A percentile compares a stretch with the other conserved stretches of the same genome.
Conservation (phyloP, 2,329 filamentous ascomycete genomes). For the Alternaria dauci region DNA sequence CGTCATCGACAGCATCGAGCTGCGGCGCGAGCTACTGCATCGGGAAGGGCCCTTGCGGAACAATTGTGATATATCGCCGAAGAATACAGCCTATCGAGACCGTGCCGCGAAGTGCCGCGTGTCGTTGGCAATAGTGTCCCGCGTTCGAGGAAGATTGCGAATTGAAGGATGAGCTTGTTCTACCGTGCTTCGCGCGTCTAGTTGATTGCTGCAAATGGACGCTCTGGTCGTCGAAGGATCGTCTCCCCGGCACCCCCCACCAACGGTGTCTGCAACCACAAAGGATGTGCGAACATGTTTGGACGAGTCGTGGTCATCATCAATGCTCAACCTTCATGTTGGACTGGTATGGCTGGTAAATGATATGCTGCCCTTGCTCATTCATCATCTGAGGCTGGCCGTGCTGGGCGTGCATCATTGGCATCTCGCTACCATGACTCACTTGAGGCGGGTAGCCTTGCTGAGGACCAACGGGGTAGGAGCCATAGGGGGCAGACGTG, state of each 20-base stretch:
- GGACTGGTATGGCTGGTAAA: slow-evolving; percentile 46
- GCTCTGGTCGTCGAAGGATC: slow-evolving; percentile 6
- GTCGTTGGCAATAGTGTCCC: background rate
- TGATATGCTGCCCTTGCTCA: slow-evolving; percentile 51
- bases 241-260: slow-evolving; percentile 6
- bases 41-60: slow-evolving; percentile 9
- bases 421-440: slow-evolving; percentile 48
- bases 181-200: background rate
- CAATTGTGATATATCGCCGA: slow-evolving; percentile 10
- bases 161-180: background rate
- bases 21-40: slow-evolving; percentile 6
- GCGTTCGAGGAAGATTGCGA: slow-evolving; percentile 1
- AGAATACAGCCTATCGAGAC: slow-evolving; percentile 4
- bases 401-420: slow-evolving; percentile 49
- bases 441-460: slow-evolving; percentile 47
- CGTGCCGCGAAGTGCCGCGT: slow-evolving; percentile 15
- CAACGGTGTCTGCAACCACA: slow-evolving; percentile 18
- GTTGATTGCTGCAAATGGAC: slow-evolving; percentile 9
- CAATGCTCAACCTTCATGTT: slow-evolving; percentile 54
- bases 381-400: slow-evolving; percentile 50
- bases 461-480: slow-evolving; percentile 39
- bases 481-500: slow-evolving; percentile 36
- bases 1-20: slow-evolving; percentile 9
- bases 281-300: slow-evolving; percentile 15
- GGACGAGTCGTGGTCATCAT: slow-evolving; percentile 17